Evolutionary conservation across 306 rosid genomes (phyloP).

Genomic region (Dryas drummondii): DNA sequence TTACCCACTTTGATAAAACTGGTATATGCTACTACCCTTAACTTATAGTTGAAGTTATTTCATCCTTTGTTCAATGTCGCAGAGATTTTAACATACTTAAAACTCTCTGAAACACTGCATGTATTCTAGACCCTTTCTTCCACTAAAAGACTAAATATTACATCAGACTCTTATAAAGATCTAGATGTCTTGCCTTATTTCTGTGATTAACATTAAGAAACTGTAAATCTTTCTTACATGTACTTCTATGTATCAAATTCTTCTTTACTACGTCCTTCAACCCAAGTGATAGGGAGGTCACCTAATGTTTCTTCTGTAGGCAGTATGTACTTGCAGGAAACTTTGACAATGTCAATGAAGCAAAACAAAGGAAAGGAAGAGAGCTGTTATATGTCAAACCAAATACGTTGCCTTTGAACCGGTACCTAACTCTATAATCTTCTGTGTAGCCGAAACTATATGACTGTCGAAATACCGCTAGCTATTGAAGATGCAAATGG

Average conservation of each 20-base stretch:
- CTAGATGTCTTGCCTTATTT: constrained; percentile 24
- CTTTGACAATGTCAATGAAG: constrained; percentile 6
- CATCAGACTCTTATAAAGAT: constrained; percentile 21
- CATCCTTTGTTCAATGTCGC: constrained; percentile 3
- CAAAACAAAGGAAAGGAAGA: constrained; percentile 7
- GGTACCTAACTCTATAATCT: constrained; percentile 36
- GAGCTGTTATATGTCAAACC: constrained; percentile 25
- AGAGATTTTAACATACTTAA: constrained; percentile 15
- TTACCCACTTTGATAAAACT: background rate
- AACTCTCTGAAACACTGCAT: constrained; percentile 15
- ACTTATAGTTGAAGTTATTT: constrained; percentile 9
- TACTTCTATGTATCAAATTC: constrained; percentile 34
- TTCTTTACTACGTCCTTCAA: constrained; percentile 24
- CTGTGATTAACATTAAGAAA: constrained; percentile 30
- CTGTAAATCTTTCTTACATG: constrained; percentile 27
- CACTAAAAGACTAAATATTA: constrained; percentile 24
- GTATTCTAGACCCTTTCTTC: constrained; percentile 5
- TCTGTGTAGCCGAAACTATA: constrained; percentile 29
- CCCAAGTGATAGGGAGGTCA: constrained; percentile 19
- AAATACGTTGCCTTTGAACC: constrained; percentile 20
- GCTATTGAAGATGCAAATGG: constrained; percentile 51
- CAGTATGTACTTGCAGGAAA: constrained; percentile 30
- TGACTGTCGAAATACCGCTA: constrained; percentile 35
- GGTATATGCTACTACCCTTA: constrained; percentile 11
- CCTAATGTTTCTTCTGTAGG: constrained; percentile 29